These are phyloP conservation scores for Scleromitrula shiraiana DNA, from an alignment of 2,329 filamentous ascomycete genomes.

Conservation along the genomic window DNA sequence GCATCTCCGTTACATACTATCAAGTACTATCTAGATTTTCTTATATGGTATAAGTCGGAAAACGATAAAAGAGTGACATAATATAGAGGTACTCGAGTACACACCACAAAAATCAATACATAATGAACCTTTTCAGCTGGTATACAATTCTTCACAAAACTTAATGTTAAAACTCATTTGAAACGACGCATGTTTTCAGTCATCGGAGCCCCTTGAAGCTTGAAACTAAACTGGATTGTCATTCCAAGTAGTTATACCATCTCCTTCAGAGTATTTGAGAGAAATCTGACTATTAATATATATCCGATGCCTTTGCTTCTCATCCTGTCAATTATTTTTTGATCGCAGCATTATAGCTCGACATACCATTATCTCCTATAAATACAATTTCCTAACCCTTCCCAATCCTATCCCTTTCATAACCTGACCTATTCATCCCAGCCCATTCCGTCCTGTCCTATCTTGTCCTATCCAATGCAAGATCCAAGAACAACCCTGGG, in stretches of 20 bases:
- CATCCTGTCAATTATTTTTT: background rate
- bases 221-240: background rate
- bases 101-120: too few relatives aligned
- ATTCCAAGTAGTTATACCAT: background rate
- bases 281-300: background rate
- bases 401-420: too few relatives aligned
- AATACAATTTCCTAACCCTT: too few relatives aligned
- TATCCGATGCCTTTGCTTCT: background rate
- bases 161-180: background rate
- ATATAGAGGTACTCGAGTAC: too few relatives aligned
- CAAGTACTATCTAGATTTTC: too few relatives aligned
- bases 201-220: background rate
- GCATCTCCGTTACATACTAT: too few relatives aligned
- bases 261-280: background rate
- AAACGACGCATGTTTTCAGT: background rate
- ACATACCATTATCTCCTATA: too few relatives aligned
- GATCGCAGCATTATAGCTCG: background rate
- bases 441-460: background rate
- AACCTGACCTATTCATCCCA: background rate
- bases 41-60: too few relatives aligned
- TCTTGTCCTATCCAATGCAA: background rate
- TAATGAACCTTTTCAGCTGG: background rate
- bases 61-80: too few relatives aligned
- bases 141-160: background rate
- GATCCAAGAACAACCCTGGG: conserved; percentile 4